Percentiles rank a stretch among this genome's conserved stretches.
Evolutionary conservation across 2,329 filamentous ascomycete species (phyloP).

Genomic region (Furcasterigmium sp.): DNA sequence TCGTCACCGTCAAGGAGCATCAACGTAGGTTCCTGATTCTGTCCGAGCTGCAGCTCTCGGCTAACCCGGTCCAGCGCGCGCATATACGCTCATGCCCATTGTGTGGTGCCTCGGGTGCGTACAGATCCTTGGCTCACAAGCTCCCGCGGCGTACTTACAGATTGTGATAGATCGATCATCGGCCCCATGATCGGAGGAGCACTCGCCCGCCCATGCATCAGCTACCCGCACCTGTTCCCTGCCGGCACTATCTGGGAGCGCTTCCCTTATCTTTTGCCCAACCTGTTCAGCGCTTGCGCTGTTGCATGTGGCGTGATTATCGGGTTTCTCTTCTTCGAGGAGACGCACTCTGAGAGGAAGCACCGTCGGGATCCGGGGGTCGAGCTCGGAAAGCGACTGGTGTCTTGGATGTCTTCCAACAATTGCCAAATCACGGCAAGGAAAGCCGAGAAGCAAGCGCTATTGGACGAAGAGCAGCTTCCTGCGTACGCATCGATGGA

Average conservation of each 20-base stretch:
- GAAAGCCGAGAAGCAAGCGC: conserved; percentile 53
- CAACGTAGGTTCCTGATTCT: conserved; percentile 62
- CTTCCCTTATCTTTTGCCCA: conserved; percentile 88
- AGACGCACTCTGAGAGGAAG: conserved; percentile 85
- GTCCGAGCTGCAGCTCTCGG: neutral
- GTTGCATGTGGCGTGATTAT: conserved; percentile 71
- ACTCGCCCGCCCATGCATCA: conserved; percentile 79
- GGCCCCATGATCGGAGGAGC: conserved; percentile 89
- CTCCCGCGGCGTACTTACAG: conserved; percentile 15
- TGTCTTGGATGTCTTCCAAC: conserved; percentile 35
- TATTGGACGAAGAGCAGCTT: conserved; percentile 58
- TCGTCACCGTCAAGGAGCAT: conserved; percentile 89
- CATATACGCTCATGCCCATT: conserved; percentile 96
- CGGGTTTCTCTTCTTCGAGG: conserved; percentile 84
- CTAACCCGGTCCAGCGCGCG: conserved; percentile 58
- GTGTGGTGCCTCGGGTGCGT: conserved; percentile 90
- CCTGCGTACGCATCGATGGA: conserved; percentile 65
- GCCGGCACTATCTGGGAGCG: conserved; percentile 73
- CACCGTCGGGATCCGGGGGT: conserved; percentile 68
- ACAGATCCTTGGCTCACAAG: neutral
- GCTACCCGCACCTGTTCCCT: conserved; percentile 70
- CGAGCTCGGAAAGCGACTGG: conserved; percentile 69
- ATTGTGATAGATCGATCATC: conserved; percentile 69
- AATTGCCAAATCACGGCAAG: conserved; percentile 27
- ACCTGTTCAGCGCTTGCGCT: conserved; percentile 80